Conservation (phyloP, 176 grass and related monocot genomes). For the Leersia perrieri region DNA sequence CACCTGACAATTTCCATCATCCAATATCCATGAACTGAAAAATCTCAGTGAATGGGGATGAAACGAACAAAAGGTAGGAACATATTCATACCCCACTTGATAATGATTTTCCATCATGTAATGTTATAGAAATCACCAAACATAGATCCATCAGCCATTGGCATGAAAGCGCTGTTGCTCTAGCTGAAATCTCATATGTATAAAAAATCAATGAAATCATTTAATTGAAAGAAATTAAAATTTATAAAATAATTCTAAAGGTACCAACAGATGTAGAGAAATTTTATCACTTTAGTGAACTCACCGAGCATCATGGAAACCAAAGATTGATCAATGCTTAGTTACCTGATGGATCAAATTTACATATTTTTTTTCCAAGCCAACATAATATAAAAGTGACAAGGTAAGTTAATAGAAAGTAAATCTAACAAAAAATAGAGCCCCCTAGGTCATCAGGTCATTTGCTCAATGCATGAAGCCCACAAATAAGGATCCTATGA, state of each 20-base stretch:
- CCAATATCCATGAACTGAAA: neutral
- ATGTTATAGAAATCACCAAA: slow-evolving; percentile 65
- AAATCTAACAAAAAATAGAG: slow-evolving; percentile 15
- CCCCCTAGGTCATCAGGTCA: slow-evolving; percentile 2
- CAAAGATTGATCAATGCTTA: too few species aligned
- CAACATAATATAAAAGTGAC: neutral
- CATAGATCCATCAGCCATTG: slow-evolving; percentile 91
- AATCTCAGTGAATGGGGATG: neutral
- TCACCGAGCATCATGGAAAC: slow-evolving; percentile 71
- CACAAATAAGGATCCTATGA: neutral
- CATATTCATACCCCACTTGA: slow-evolving; percentile 67
- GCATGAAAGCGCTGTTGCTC: slow-evolving; percentile 78
- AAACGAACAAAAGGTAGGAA: neutral
- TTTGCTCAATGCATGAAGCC: slow-evolving; percentile 2
- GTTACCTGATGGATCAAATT: too few species aligned
- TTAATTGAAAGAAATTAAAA: neutral
- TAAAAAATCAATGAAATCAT: neutral
- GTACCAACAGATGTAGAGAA: neutral
- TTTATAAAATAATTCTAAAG: neutral
- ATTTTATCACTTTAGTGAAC: slow-evolving; percentile 18
- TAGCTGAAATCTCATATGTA: slow-evolving; percentile 44
- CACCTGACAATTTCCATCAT: slow-evolving; percentile 48
- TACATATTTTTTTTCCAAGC: too few species aligned
- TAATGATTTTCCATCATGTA: slow-evolving; percentile 58
- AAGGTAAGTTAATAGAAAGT: slow-evolving; percentile 1